Evolutionary conservation across 164 flowering plant genomes (phyloP).

Genomic region (Macadamia tetraphylla): DNA sequence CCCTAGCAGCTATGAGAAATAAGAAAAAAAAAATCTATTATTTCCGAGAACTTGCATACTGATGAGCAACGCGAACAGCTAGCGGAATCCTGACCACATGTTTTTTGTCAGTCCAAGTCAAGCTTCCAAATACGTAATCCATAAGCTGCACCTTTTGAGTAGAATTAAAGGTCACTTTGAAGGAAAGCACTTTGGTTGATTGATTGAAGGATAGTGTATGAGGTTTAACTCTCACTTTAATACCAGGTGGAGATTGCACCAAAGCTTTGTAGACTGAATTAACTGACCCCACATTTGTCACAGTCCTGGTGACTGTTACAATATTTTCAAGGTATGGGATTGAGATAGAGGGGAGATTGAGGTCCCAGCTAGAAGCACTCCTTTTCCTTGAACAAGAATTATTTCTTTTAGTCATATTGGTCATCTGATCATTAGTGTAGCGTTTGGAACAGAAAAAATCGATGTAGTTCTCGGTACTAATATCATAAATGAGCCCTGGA

Average conservation of each 20-base stretch:
- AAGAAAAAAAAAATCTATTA: no score
- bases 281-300: slow-evolving; percentile 40
- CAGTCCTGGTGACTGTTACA: slow-evolving; percentile 34
- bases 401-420: slow-evolving; percentile 16
- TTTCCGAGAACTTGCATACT: no score
- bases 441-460: slow-evolving; percentile 35
- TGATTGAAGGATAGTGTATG: slow-evolving; percentile 21
- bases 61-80: slow-evolving; percentile 8
- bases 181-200: slow-evolving; percentile 15
- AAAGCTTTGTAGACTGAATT: slow-evolving; percentile 28
- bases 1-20: no score
- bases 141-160: slow-evolving; percentile 18
- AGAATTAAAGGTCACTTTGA: slow-evolving; percentile 22
- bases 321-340: slow-evolving; percentile 36
- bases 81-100: slow-evolving; percentile 32
- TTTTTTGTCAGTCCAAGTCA: slow-evolving; percentile 31
- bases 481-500: slow-evolving; percentile 45
- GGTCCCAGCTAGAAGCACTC: slow-evolving; percentile 8
- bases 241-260: slow-evolving; percentile 27
- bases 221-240: slow-evolving; percentile 27
- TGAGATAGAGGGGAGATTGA: slow-evolving; percentile 46
- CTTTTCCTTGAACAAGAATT: slow-evolving; percentile 15
- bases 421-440: no score
- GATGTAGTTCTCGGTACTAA: slow-evolving; percentile 21
- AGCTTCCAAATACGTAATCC: slow-evolving; percentile 30